Percentiles rank a stretch among this genome's conserved stretches.
These are phyloP conservation scores for Phytophthora pistaciae DNA, from an alignment of 352 stramenopile genomes.

Conservation along the genomic window DNA sequence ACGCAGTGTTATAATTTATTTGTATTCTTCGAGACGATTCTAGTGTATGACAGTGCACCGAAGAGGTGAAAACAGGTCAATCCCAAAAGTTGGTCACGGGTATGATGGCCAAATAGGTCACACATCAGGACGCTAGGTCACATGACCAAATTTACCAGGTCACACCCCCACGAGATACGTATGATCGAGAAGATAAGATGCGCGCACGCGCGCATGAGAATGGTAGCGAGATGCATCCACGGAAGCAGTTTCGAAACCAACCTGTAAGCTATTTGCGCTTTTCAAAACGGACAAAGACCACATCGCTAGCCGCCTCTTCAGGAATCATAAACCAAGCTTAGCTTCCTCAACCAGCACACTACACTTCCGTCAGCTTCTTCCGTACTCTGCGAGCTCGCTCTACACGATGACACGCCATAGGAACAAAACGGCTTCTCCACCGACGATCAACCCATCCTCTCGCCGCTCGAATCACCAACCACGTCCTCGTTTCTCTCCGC, in stretches of 20 bases:
- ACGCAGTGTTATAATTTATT: too few species aligned
- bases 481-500: not conserved
- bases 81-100: not conserved
- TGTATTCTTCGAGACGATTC: too few species aligned
- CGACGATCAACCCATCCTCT: not conserved
- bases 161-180: not conserved
- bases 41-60: too few species aligned
- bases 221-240: not conserved
- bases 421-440: not conserved
- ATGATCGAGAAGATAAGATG: not conserved
- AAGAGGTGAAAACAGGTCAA: constrained; percentile 1
- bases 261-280: not conserved
- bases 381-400: not conserved
- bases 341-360: not conserved
- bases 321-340: not conserved
- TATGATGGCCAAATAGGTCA: not conserved
- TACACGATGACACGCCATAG: not conserved
- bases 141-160: not conserved
- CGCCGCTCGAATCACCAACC: not conserved
- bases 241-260: not conserved
- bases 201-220: not conserved
- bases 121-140: not conserved
- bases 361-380: not conserved
- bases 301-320: not conserved
- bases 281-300: not conserved